A percentile compares a stretch with the other conserved stretches of the same genome.
Evolutionary conservation across 1,139 yeast genomes (phyloP).

Genomic region (Saccharomyces pastorianus): DNA sequence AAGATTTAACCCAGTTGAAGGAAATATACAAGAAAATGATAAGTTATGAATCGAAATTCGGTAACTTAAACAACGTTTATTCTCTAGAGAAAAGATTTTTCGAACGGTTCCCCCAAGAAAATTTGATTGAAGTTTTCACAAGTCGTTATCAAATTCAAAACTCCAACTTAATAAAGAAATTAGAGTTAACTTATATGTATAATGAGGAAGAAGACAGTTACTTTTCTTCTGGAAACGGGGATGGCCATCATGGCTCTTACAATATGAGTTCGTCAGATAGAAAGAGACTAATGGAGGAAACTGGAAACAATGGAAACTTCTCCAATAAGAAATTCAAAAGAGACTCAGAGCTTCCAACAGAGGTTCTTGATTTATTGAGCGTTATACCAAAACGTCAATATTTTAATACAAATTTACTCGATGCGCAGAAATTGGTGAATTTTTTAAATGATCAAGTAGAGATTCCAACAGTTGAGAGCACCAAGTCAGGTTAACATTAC

Average conservation of each 20-base stretch:
- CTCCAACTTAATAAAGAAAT: slow-evolving; percentile 25
- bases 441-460: slow-evolving; percentile 28
- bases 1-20: slow-evolving; percentile 31
- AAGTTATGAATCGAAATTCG: slow-evolving; percentile 49
- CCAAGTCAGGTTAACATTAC: neutral
- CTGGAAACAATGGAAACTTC: slow-evolving; percentile 14
- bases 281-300: slow-evolving; percentile 5
- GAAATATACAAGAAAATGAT: slow-evolving; percentile 43
- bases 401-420: slow-evolving; percentile 27
- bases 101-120: slow-evolving; percentile 56
- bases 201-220: slow-evolving; percentile 5
- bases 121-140: slow-evolving; percentile 31
- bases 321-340: slow-evolving; percentile 12
- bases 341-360: slow-evolving; percentile 19
- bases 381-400: slow-evolving; percentile 31
- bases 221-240: neutral
- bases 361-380: slow-evolving; percentile 24
- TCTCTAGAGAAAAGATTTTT: slow-evolving; percentile 60
- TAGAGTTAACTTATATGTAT: slow-evolving; percentile 25
- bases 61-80: slow-evolving; percentile 61
- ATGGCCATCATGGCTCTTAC: neutral
- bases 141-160: slow-evolving; percentile 34
- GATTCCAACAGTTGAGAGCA: slow-evolving; percentile 14
- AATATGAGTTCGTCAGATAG: slow-evolving; percentile 6
- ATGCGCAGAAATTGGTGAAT: slow-evolving; percentile 25